These are phyloP conservation scores for Candida andamanensis DNA, from an alignment of 805 yeast genomes.

Conservation along the genomic window DNA sequence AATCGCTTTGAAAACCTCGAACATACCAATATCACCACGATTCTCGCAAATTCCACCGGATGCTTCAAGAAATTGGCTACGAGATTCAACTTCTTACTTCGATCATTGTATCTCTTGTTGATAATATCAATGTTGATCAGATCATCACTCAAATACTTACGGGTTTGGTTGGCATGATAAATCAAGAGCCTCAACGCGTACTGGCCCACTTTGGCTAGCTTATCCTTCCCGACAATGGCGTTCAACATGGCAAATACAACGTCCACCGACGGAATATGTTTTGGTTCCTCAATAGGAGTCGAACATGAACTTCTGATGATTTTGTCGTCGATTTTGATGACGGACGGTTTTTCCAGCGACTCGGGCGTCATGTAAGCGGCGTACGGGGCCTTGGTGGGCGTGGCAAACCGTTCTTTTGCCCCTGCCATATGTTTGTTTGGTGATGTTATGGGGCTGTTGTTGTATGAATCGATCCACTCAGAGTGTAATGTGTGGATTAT, in stretches of 20 bases:
- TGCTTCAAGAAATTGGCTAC: slow-evolving; percentile 29
- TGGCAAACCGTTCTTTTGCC: slow-evolving; percentile 8
- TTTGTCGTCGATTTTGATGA: slow-evolving; percentile 7
- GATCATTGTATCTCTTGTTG: slow-evolving; percentile 25
- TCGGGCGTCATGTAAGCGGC: slow-evolving; percentile 12
- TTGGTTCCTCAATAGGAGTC: slow-evolving; percentile 2
- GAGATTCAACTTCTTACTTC: slow-evolving; percentile 27
- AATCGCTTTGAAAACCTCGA: slow-evolving; percentile 37
- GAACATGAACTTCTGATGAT: slow-evolving; percentile 9
- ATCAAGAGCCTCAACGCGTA: slow-evolving; percentile 52
- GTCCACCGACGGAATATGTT: slow-evolving; percentile 20
- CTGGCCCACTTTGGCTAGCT: slow-evolving; percentile 59
- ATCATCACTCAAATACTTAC: slow-evolving; percentile 29
- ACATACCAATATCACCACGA: slow-evolving; percentile 30
- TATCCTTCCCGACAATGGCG: slow-evolving; percentile 61
- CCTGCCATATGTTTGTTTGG: slow-evolving; percentile 10
- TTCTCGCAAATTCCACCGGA: slow-evolving; percentile 33
- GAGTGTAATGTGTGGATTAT: slow-evolving; percentile 16
- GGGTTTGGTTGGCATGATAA: slow-evolving; percentile 40
- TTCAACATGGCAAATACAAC: slow-evolving; percentile 50
- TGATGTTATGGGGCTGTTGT: slow-evolving; percentile 9
- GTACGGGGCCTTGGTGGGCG: slow-evolving; percentile 9
- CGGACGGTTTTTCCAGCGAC: slow-evolving; percentile 5
- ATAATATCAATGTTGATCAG: slow-evolving; percentile 27
- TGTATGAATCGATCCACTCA: slow-evolving; percentile 22